phyloP scores from a whole-genome alignment of 768 basidiomycete species.

The Collybia sp. region DNA sequence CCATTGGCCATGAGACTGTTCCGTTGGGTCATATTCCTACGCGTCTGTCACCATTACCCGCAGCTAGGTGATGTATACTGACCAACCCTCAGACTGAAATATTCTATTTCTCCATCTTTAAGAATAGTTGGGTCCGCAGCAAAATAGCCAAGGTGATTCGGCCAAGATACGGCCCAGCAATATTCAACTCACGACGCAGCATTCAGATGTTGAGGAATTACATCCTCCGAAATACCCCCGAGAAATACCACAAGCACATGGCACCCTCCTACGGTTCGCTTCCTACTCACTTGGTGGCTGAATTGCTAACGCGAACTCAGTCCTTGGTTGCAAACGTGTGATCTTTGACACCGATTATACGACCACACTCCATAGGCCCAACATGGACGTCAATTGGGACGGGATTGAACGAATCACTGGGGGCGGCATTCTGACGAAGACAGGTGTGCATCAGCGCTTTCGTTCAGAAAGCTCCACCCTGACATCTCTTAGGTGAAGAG shows the following conservation, averaged over 20 bases:
- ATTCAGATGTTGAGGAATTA: constrained; percentile 20
- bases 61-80: not conserved
- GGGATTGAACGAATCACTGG: constrained; percentile 32
- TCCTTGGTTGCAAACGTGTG: constrained; percentile 50
- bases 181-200: not conserved
- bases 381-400: constrained; percentile 39
- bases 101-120: constrained; percentile 6
- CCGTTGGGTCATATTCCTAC: constrained; percentile 10
- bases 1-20: constrained; percentile 6
- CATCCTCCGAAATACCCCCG: constrained; percentile 36
- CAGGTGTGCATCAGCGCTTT: constrained; percentile 18
- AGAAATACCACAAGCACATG: constrained; percentile 36
- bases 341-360: constrained; percentile 47
- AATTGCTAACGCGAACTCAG: constrained; percentile 17
- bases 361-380: constrained; percentile 34
- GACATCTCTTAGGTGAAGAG: constrained; percentile 20
- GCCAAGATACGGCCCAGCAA: no score
- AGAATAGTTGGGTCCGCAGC: not conserved
- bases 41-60: constrained; percentile 8
- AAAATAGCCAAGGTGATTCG: no score
- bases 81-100: constrained; percentile 3
- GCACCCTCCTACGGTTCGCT: constrained; percentile 44
- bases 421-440: constrained; percentile 36
- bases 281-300: not conserved
- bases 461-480: no score